Evolutionary conservation across 441 rosid genomes (phyloP).

Genomic region (Isatis lusitanica): DNA sequence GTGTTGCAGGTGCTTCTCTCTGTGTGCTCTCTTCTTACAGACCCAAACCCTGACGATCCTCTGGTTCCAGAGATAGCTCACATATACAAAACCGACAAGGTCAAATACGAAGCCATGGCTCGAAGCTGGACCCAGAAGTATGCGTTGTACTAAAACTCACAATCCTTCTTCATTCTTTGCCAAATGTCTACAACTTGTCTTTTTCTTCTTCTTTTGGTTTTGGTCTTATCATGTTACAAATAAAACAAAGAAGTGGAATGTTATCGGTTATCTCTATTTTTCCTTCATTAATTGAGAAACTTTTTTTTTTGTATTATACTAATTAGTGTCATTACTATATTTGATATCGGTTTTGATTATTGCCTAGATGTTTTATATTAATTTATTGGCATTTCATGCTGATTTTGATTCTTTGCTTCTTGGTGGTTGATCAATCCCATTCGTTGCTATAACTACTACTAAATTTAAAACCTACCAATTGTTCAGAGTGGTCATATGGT

Average conservation of each 20-base stretch:
- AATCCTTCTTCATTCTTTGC: constrained; percentile 17
- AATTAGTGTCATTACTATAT: constrained; percentile 8
- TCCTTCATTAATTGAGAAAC: constrained; percentile 6
- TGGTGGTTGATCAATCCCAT: constrained; percentile 29
- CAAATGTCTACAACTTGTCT: not conserved
- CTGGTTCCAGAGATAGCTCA: constrained; percentile 74
- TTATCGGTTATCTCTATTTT: not conserved
- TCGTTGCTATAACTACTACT: constrained; percentile 29
- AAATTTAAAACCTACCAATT: constrained; percentile 4
- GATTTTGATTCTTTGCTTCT: not conserved
- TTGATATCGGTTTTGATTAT: constrained; percentile 1
- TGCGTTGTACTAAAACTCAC: constrained; percentile 47
- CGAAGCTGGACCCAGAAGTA: constrained; percentile 77
- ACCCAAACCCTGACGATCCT: constrained; percentile 74
- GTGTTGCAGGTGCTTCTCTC: constrained; percentile 57
- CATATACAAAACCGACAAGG: constrained; percentile 56
- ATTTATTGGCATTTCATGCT: not conserved
- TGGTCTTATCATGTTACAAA: constrained; percentile 24
- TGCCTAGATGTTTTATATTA: not conserved
- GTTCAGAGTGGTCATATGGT: constrained; percentile 8
- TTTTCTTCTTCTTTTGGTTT: constrained; percentile 9
- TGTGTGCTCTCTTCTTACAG: constrained; percentile 68
- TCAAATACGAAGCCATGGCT: constrained; percentile 63
- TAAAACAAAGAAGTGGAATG: constrained; percentile 11
- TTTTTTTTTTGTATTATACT: constrained; percentile 4